A percentile compares a stretch with the other conserved stretches of the same genome.
These are phyloP conservation scores for Scutellospora calospora DNA, from an alignment of 371 early-diverging fungal genomes.

Conservation along the genomic window DNA sequence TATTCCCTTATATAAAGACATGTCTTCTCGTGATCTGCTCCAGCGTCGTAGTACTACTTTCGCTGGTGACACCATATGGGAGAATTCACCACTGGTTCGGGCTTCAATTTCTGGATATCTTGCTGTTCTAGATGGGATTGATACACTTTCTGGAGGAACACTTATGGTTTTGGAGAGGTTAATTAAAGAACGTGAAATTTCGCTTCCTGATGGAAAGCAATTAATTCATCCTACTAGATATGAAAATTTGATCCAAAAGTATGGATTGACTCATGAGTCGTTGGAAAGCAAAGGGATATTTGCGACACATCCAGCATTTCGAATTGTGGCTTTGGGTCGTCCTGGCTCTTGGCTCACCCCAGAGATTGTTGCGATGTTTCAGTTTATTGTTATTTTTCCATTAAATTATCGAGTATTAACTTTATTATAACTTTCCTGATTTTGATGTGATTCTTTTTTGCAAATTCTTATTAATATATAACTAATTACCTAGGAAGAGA, in stretches of 20 bases:
- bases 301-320: slow-evolving; percentile 79
- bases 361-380: slow-evolving; percentile 79
- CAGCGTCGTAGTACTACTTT: slow-evolving; percentile 79
- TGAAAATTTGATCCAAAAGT: slow-evolving; percentile 60
- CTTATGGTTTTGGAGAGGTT: slow-evolving; percentile 76
- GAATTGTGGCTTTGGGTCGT: slow-evolving; percentile 78
- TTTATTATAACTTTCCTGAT: not conserved
- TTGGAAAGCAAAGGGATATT: slow-evolving; percentile 62
- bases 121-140: slow-evolving; percentile 81
- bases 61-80: slow-evolving; percentile 81
- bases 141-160: slow-evolving; percentile 77
- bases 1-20: slow-evolving; percentile 82
- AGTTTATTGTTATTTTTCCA: slow-evolving; percentile 74
- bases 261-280: slow-evolving; percentile 58
- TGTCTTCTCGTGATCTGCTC: slow-evolving; percentile 87
- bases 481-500: slow-evolving; percentile 62
- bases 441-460: not conserved
- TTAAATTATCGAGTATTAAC: slow-evolving; percentile 57
- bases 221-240: slow-evolving; percentile 68
- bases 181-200: slow-evolving; percentile 74
- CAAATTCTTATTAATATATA: not conserved
- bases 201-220: slow-evolving; percentile 78
- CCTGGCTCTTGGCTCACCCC: slow-evolving; percentile 77
- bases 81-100: slow-evolving; percentile 75
- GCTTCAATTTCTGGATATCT: slow-evolving; percentile 79